Base-by-base conservation (phyloP, 257 asterid species). In the Forsythia viridissima region DNA sequence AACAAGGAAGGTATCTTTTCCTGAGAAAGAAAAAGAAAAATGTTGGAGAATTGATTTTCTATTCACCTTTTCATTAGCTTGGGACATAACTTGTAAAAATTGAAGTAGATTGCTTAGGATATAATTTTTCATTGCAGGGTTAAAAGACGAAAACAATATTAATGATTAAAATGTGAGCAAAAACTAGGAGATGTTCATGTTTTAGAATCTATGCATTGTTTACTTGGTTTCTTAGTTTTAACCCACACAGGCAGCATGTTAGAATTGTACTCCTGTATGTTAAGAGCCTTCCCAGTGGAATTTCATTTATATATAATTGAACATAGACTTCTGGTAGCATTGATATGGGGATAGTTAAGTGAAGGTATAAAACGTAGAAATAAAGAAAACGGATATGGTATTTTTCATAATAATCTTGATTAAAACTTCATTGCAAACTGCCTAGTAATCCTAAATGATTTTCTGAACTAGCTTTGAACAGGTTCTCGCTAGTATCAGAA, bases 351-450 rank as follows among this genome's bases (percentile, higher is more conserved):
- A 42, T 71, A 69, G 65, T 24, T 20, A 40, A 10, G 37, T 40
- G 70, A 48, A 18, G 71, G 16, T 44, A 21, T 75, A 59, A 57
- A 40, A 74, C 10, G 68, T 20, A 41, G 18, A 44, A 21, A 10
- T 71, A 44, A 40, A 38, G 61, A 15, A 4, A 12, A 57, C 24
- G 4, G 18, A 16, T 66, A 20, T 40, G 57, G 24, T 46, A 16
- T 40, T 73, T 20, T 0, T 12, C 55, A 46, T 77, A 51, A 75
- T 51, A 41, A 55, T 41, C 71, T 74, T 71, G 30, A 34, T 46
- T 46, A 78, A 34, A 44, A 21, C 67, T 63, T 73, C 72, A 61
- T 51, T 52, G 59, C 63, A 34, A 55, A 36, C 51, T 78, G 70
- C 39, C 18, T 30, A 40, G 48, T 61, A 69, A 41, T 65, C 66